phyloP scores from a whole-genome alignment of 768 basidiomycete species.

The Lactarius tabidus region DNA sequence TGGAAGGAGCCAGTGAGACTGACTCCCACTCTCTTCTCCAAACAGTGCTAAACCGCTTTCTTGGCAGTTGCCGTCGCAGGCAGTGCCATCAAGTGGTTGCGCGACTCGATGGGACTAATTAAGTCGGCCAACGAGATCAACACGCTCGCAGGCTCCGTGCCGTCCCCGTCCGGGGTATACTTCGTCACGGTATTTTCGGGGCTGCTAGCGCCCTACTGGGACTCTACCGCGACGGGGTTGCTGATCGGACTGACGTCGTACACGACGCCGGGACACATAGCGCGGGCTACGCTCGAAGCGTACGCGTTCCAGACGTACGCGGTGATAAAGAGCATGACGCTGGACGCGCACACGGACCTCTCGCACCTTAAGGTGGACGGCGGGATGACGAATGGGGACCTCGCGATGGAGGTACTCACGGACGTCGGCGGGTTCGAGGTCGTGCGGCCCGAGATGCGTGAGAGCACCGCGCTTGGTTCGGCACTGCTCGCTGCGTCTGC shows the following conservation, averaged over 20 bases:
- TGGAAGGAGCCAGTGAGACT: slow-evolving; percentile 87
- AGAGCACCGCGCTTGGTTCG: slow-evolving; percentile 93
- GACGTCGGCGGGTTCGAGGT: slow-evolving; percentile 92
- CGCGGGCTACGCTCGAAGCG: slow-evolving; percentile 92
- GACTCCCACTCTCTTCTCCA: slow-evolving; percentile 32
- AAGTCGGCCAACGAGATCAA: slow-evolving; percentile 80
- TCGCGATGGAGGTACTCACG: slow-evolving; percentile 82
- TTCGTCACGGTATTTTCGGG: slow-evolving; percentile 98
- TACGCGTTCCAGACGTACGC: slow-evolving; percentile 95
- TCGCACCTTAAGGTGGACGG: slow-evolving; percentile 93
- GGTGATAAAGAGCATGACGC: slow-evolving; percentile 91
- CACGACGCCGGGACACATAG: slow-evolving; percentile 90
- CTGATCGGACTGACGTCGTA: slow-evolving; percentile 85
- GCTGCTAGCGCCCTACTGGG: slow-evolving; percentile 97
- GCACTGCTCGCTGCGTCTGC: slow-evolving; percentile 92
- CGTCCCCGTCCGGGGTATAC: slow-evolving; percentile 84
- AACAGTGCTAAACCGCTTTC: neutral
- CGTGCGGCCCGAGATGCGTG: slow-evolving; percentile 92
- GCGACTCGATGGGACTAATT: slow-evolving; percentile 87
- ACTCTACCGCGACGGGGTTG: slow-evolving; percentile 81
- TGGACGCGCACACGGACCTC: slow-evolving; percentile 77
- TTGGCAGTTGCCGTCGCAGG: slow-evolving; percentile 85
- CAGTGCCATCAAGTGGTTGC: slow-evolving; percentile 93
- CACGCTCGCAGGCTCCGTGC: slow-evolving; percentile 68
- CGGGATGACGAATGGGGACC: slow-evolving; percentile 94